phyloP scores from a whole-genome alignment of 208 protist genomes.

The Leishmania braziliensis region DNA sequence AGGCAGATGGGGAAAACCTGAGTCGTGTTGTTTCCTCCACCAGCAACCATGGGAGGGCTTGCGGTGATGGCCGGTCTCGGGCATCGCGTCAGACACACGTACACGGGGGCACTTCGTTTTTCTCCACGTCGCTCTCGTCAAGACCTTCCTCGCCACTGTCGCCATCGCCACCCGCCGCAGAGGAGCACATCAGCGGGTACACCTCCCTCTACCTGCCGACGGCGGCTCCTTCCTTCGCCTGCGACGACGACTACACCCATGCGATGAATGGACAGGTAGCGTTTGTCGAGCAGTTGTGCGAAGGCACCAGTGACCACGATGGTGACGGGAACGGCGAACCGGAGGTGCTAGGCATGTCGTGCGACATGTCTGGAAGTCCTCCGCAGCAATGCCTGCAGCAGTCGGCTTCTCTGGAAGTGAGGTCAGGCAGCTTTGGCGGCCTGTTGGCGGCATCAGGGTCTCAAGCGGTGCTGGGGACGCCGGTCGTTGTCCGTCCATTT shows the following conservation, averaged over 20 bases:
- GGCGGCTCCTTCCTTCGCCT: background rate
- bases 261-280: constrained; percentile 6
- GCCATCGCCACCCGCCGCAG: background rate
- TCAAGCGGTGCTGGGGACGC: background rate
- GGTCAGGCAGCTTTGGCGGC: background rate
- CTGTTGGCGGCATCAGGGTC: background rate
- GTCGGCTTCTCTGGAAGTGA: background rate
- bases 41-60: background rate
- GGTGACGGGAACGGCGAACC: background rate
- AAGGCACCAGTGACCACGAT: constrained; percentile 1
- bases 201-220: background rate
- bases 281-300: constrained; percentile 5
- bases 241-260: constrained; percentile 3
- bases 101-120: constrained; percentile 1
- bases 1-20: background rate
- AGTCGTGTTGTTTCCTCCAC: background rate
- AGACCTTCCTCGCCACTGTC: constrained; percentile 3
- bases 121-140: constrained; percentile 3
- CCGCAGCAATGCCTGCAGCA: background rate
- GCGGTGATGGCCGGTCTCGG: background rate
- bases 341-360: background rate
- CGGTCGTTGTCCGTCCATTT: background rate
- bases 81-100: background rate
- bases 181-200: background rate
- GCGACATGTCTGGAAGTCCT: background rate